Conservation (phyloP, 768 basidiomycete genomes). For the Suillus sp. region DNA sequence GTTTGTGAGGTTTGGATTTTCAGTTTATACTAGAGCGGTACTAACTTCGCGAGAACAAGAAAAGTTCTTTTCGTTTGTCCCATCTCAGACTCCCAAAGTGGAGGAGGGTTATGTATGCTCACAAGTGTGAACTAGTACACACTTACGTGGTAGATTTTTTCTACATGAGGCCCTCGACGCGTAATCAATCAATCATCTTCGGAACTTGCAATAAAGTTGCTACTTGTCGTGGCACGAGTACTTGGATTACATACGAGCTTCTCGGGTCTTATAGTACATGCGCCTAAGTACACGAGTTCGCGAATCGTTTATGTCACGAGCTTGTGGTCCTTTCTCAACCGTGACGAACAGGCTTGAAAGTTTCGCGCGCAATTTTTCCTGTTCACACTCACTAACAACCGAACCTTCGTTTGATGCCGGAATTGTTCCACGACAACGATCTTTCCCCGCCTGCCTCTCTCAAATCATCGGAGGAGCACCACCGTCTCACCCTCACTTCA, state of each 20-base stretch:
- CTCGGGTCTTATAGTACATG: not conserved
- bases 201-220: not conserved
- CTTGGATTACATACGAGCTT: not conserved
- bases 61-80: not conserved
- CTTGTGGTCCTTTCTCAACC: not conserved
- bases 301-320: not conserved
- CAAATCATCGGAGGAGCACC: conserved; percentile 18
- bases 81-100: too few species aligned
- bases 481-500: conserved; percentile 10
- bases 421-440: conserved; percentile 9
- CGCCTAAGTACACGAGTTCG: not conserved
- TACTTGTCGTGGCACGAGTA: not conserved
- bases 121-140: not conserved
- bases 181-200: not conserved
- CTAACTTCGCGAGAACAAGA: not conserved
- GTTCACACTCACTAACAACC: not conserved
- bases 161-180: not conserved
- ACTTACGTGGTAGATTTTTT: not conserved
- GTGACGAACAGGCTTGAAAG: not conserved
- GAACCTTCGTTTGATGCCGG: conserved; percentile 5
- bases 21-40: not conserved
- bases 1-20: not conserved
- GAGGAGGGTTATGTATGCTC: too few species aligned
- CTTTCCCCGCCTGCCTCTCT: conserved; percentile 19
- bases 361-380: not conserved